phyloP scores from a whole-genome alignment of 2,329 filamentous ascomycete genomes.

The Apiospora koreana region DNA sequence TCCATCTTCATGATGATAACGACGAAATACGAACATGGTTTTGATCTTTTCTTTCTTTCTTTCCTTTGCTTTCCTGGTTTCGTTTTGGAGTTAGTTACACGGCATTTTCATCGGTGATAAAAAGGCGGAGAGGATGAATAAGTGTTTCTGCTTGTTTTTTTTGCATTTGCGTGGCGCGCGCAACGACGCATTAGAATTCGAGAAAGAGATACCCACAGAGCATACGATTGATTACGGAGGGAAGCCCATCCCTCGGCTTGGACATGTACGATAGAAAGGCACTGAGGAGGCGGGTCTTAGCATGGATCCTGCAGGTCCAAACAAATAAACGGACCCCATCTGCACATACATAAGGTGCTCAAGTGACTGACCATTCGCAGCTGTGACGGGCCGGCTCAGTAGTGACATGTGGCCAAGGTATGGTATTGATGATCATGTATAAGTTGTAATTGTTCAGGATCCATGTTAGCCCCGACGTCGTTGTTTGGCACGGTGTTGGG shows the following conservation, averaged over 20 bases:
- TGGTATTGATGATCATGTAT: too few species aligned
- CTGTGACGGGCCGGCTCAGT: background rate
- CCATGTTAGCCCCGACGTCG: too few species aligned
- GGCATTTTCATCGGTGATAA: background rate
- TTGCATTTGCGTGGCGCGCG: background rate
- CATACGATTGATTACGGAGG: background rate
- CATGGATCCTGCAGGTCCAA: background rate
- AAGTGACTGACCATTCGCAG: too few species aligned
- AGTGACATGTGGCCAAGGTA: background rate
- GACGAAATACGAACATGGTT: background rate
- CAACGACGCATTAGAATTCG: slow-evolving; percentile 2
- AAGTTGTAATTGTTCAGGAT: too few species aligned
- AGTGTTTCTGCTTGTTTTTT: background rate
- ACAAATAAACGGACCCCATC: background rate
- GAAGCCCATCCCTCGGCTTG: background rate
- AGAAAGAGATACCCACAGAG: slow-evolving; percentile 4
- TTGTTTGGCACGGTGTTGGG: too few species aligned
- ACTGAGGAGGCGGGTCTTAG: background rate
- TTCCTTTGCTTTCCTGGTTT: background rate
- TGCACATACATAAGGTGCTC: background rate
- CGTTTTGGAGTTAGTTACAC: too few species aligned
- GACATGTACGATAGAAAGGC: background rate
- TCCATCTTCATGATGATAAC: background rate
- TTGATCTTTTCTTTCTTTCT: background rate
- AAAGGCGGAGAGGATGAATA: background rate